Base-by-base conservation (phyloP, 1,139 yeast genomes). In the Kodamaea anthophila region DNA sequence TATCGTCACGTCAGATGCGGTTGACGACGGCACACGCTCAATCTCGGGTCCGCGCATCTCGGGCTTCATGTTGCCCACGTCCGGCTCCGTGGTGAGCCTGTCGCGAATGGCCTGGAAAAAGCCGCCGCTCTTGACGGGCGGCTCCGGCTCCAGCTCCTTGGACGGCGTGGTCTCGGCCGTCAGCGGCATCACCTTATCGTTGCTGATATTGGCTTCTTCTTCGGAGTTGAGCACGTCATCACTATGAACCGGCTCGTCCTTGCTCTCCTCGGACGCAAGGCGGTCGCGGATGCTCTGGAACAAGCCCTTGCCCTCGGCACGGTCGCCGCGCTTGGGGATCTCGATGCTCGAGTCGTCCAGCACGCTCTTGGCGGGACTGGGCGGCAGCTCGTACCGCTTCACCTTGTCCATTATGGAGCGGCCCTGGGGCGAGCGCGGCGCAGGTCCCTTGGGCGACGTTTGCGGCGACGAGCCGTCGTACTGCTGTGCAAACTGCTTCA, bases 241-340 rank as follows among this genome's bases (percentile, higher is more conserved):
- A 7, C 27, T 24, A 12, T 20, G 31, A 10, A 15, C 25, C 10
- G 18, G 11, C 18, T 19, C 28, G 7, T 20, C 13, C 18, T 21
- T 15, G 5, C 15, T 18, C 9, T 28, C 5, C 6, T 49, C 55
- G 8, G 43, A 28, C 9, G 49, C 37, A 21, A 58, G 48, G 30
- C 58, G 51, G 24, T 58, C 63, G 28, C 58, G 51, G 23, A 62
- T 49, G 29, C 58, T 51, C 41, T 57, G 65, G 42, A 60, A 60
- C 7, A 61, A 43, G 7, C 66, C 64, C 36, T 49, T 59, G 21
- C 50, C 52, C 18, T 16, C 9, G 18, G 11, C 11, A 15, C 13
- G 9, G 21, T n/a, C 5, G 20, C 16, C 24, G 7, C 28, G 9
- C 16, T 18, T 28, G 6, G 23, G 23, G 6, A 21, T 12, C 15